Base-by-base conservation (phyloP, 345 rosid species). In the Ailanthus altissimus region DNA sequence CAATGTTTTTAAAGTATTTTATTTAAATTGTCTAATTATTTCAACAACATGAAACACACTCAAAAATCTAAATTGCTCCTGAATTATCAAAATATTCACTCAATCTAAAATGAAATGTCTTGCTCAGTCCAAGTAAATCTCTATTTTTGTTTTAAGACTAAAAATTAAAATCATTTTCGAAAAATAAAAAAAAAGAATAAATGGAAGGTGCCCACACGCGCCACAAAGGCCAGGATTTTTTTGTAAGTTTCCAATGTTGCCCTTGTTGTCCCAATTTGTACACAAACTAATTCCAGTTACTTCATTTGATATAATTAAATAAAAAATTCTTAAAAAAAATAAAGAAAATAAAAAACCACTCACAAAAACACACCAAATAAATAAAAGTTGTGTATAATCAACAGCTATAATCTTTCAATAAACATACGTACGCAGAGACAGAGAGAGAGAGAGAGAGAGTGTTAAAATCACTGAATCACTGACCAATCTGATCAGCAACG, bases 401-500 rank as follows among this genome's bases (percentile, higher is more conserved):
- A 12, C 38, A 21, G 26, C 57, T 26, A 13, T 62, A 63, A 74
- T 72, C 77, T 47, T 18, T 36, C 28, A 0, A 5, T 14, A 20
- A 47, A 18, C 28, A 13, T 16, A 32, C 8, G 25, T 32, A 13
- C 23, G 21, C 60, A 16, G 46, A 9, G 45, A 49, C 32, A 21
- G 23, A 20, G 67, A 60, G 59, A 75, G 21, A 56, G 26, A 56
- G 32, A 21, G 23, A 20, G 57, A 60, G 69, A 75, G 57, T 20
- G 26, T 20, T 56, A 20, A 25, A 56, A 25, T 25, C 70, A 74
- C 58, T 54, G 73, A 75, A 57, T 56, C 45, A 53, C 40, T 54
- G 51, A 64, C 3, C 20, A 61, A 47, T 74, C 69, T 61, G 69
- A 74, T 61, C 56, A 47, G 8, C 45, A 45, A 61, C 68, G n/a